Conservation (phyloP, 2,329 filamentous ascomycete species). For the Aspergillus arachidicola region DNA sequence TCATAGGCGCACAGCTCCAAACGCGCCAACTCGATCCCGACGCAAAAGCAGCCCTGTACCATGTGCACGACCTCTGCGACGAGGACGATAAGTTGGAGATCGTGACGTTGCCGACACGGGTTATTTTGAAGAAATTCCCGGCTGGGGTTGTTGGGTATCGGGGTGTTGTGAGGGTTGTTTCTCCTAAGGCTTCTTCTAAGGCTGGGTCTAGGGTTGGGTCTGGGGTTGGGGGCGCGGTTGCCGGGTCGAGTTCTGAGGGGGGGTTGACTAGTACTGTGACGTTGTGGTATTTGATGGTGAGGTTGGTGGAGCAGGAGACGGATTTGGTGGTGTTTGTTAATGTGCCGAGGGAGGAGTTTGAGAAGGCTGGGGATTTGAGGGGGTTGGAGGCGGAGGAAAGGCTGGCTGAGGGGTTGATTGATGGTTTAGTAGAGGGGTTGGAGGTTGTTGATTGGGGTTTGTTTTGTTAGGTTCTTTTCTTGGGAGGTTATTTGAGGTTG, state of each 20-base stretch:
- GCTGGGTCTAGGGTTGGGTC: neutral
- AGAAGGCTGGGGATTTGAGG: slow-evolving; percentile 68
- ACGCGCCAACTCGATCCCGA: slow-evolving; percentile 38
- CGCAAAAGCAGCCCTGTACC: slow-evolving; percentile 33
- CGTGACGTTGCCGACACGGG: slow-evolving; percentile 65
- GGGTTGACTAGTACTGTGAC: slow-evolving; percentile 54
- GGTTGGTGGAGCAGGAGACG: slow-evolving; percentile 73
- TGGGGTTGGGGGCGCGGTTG: slow-evolving; percentile 21
- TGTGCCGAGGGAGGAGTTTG: slow-evolving; percentile 79
- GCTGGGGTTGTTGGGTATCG: slow-evolving; percentile 25
- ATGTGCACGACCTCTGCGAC: slow-evolving; percentile 70
- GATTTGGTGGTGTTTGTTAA: slow-evolving; percentile 87
- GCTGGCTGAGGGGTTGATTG: slow-evolving; percentile 36
- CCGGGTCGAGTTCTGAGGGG: slow-evolving; percentile 24
- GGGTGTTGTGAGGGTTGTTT: slow-evolving; percentile 32
- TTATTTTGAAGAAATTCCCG: slow-evolving; percentile 50
- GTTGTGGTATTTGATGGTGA: slow-evolving; percentile 74
- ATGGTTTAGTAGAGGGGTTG: slow-evolving; percentile 68
- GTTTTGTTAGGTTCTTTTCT: slow-evolving; percentile 52
- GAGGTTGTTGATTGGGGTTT: slow-evolving; percentile 79
- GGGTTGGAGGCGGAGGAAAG: slow-evolving; percentile 69
- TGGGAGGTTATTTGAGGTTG: neutral
- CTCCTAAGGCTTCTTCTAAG: slow-evolving; percentile 13
- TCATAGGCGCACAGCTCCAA: neutral
- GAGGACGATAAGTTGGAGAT: slow-evolving; percentile 67